Evolutionary conservation across 176 grass and related monocot genomes (phyloP).

Genomic region (Guadua angustifolia): DNA sequence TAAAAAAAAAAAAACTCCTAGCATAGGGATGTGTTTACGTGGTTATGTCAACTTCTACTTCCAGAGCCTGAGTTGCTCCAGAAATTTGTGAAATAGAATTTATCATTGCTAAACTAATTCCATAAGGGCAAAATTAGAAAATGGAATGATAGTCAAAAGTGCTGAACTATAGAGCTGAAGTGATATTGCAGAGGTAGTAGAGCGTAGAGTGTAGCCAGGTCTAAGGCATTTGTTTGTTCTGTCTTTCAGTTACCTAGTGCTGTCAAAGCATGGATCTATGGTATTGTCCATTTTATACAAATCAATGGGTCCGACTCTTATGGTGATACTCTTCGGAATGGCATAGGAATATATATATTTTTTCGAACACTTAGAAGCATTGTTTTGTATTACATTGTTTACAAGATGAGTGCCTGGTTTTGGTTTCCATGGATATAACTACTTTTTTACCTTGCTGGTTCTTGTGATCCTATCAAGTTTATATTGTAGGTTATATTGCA

Average conservation of each 20-base stretch:
- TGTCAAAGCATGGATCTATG: constrained; percentile 22
- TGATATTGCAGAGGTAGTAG: constrained; percentile 9
- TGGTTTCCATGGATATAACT: constrained; percentile 18
- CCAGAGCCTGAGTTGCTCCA: constrained; percentile 3
- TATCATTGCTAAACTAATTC: neutral
- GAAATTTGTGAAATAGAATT: constrained; percentile 22
- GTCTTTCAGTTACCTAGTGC: neutral
- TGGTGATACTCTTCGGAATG: neutral
- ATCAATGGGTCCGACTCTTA: neutral
- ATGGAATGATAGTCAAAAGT: neutral
- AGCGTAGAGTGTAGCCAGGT: neutral
- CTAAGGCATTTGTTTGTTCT: neutral
- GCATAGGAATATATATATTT: neutral
- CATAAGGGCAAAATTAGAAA: constrained; percentile 3
- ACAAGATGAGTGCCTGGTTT: constrained; percentile 19
- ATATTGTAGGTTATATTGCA: constrained; percentile 34
- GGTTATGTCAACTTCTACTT: constrained; percentile 17
- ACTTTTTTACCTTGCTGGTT: constrained; percentile 1
- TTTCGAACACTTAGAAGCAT: neutral
- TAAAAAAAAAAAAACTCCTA: neutral
- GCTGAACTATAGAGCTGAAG: neutral
- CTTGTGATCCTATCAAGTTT: constrained; percentile 17
- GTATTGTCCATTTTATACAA: constrained; percentile 3
- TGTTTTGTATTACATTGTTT: constrained; percentile 6
- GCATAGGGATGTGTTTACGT: constrained; percentile 3